phyloP scores from a whole-genome alignment of 1,284 basidiomycete species.

The Moesziomyces antarcticus region DNA sequence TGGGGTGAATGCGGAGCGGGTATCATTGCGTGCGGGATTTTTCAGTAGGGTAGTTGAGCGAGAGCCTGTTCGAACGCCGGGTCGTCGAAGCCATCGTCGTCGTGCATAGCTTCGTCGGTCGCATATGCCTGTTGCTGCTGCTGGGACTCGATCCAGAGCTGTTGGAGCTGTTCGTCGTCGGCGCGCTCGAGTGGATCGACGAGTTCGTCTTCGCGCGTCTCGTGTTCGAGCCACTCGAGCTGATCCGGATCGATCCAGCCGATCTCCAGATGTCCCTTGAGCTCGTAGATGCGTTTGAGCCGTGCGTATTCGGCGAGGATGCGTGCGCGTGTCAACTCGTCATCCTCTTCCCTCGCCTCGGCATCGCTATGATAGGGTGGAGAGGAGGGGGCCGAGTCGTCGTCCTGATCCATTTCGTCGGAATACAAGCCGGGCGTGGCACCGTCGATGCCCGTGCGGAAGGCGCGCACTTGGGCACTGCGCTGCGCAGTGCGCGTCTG shows the following conservation, averaged over 20 bases:
- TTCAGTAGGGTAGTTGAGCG: slow-evolving; percentile 5
- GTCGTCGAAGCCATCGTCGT: neutral
- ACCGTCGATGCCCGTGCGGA: slow-evolving; percentile 22
- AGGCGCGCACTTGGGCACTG: neutral
- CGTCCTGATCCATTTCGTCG: slow-evolving; percentile 30
- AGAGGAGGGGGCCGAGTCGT: neutral
- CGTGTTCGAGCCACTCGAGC: slow-evolving; percentile 31
- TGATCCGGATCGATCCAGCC: slow-evolving; percentile 52
- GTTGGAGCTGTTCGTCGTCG: slow-evolving; percentile 30
- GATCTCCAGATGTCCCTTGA: slow-evolving; percentile 41
- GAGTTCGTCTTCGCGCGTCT: slow-evolving; percentile 5
- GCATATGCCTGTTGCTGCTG: slow-evolving; percentile 1
- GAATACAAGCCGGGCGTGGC: slow-evolving; percentile 16
- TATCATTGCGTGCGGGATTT: neutral
- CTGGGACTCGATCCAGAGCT: slow-evolving; percentile 30
- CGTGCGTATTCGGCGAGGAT: slow-evolving; percentile 45
- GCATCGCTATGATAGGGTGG: neutral
- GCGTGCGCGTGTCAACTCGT: slow-evolving; percentile 34
- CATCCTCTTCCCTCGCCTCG: slow-evolving; percentile 32
- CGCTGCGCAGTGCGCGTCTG: slow-evolving; percentile 2
- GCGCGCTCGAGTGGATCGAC: slow-evolving; percentile 20
- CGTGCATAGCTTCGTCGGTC: neutral
- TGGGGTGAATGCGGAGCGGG: neutral
- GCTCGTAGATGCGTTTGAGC: slow-evolving; percentile 41
- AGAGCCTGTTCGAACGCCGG: slow-evolving; percentile 9